Evolutionary conservation across 2,329 filamentous ascomycete species (phyloP), one percentile per base, ranked within the genome.

Genomic region (Colletotrichum theobromicola): DNA sequence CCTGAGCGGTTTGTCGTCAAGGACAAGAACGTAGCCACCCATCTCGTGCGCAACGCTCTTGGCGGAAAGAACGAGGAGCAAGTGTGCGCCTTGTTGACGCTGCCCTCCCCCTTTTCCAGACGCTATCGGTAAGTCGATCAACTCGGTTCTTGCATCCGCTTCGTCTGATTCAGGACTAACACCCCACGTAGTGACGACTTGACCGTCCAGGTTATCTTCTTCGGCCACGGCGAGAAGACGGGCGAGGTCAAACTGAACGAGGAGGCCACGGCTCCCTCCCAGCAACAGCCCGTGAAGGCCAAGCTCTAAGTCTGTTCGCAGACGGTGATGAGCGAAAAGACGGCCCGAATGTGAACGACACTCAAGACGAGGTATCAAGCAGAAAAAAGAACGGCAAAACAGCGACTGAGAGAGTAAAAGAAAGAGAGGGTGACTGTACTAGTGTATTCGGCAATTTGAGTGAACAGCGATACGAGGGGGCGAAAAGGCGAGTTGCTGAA

Each of bases 171-270:
- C 28, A 28, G 15, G 35, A 34, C 75, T 76, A 34, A 76, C 65
- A 24, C 9, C 10, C 21, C n/a, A 6, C 50, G 16, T 75, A 96
- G 95, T 78, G 97, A 99, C 82, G 97, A 99, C 82, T 87, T 99
- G 76, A 99, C 97, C 0, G 96, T 99, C 18, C 95, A 99, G 84
- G 97, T 99, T 75, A 98, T 99, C 81, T 99, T 99, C 89, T 99
- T 99, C 80, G 97, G 97, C 75, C 92, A 98, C 78, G 91, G 93
- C 42, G 87, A 93, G 67, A 93, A 93, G 82, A 94, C 90, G 34
- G 95, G 96, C 42, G 93, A 93, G 76, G 93, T 98, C 7, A 90
- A 93, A 7, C 83, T 98, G 72, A 99, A 98, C 84, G 88, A 93
- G 77, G 96, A 98, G 80, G 97, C 97, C 2, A 98, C 93, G 75